Percentiles rank a stretch among this genome's conserved stretches.
phyloP scores from a whole-genome alignment of 2,329 filamentous ascomycete species.

The Aureobasidium musti region DNA sequence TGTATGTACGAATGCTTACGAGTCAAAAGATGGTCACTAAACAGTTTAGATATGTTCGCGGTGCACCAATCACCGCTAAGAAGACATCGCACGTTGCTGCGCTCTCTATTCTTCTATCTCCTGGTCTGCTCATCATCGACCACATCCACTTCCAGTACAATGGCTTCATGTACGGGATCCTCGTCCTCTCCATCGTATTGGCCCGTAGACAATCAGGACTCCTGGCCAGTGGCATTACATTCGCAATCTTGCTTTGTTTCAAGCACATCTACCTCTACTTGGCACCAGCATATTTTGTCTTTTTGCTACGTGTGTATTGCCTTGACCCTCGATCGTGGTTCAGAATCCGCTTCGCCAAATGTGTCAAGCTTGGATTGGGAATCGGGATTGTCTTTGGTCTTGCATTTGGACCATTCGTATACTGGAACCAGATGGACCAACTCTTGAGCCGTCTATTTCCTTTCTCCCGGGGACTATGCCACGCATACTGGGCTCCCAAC shows the following conservation, averaged over 20 bases:
- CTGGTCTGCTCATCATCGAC: constrained; percentile 93
- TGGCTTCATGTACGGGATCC: constrained; percentile 88
- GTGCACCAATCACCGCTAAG: constrained; percentile 64
- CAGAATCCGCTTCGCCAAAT: constrained; percentile 71
- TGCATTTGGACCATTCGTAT: constrained; percentile 88
- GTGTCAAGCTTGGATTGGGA: constrained; percentile 75
- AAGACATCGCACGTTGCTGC: constrained; percentile 81
- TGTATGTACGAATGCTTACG: constrained; percentile 52
- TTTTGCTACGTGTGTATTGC: constrained; percentile 85
- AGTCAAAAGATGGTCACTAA: constrained; percentile 21
- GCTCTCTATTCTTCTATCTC: constrained; percentile 85
- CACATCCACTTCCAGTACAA: constrained; percentile 99
- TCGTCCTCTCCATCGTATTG: constrained; percentile 82
- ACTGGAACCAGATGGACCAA: constrained; percentile 80
- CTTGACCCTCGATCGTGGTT: constrained; percentile 76
- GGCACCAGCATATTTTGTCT: constrained; percentile 93
- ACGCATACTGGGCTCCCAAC: constrained; percentile 98
- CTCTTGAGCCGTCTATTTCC: constrained; percentile 84
- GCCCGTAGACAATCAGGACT: constrained; percentile 74
- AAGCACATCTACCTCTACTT: constrained; percentile 99
- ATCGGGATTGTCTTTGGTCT: constrained; percentile 70
- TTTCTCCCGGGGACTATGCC: constrained; percentile 89
- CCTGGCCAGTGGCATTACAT: constrained; percentile 76
- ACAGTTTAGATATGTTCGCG: constrained; percentile 70
- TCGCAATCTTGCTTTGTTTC: constrained; percentile 83